Evolutionary conservation across 768 basidiomycete species (phyloP), one percentile per base, ranked within the genome.

Genomic region (Leccinellum luteum): DNA sequence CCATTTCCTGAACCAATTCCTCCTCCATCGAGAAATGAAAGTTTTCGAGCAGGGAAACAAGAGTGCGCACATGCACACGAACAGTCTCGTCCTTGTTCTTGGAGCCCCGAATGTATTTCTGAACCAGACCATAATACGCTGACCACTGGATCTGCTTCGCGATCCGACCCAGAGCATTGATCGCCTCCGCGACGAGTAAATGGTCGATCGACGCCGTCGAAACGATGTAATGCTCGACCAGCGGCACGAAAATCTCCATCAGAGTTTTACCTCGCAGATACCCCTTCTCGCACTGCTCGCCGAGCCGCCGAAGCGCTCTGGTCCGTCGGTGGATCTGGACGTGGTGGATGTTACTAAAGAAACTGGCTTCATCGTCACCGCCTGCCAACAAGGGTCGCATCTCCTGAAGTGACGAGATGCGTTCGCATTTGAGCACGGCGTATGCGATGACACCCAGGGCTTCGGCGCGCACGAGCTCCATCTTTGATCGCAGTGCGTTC

Each of bases 341-440:
- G 68, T 99, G 97, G 53, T 89, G 84, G 49, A 98, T 85, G 72
- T 99, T 99, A 78, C 87, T 88, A 82, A 99, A 98, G 76, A 98
- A 95, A 68, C 89, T 94, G 31, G 93, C 94, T 72, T 99, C 96
- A 50, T 90, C 87, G 67, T 98, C 94, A 1, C 92, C 95, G 17
- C 80, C 85, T 8, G 90, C 92, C 31, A 98, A 80, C 7, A 98
- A 74, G 12, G 85, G 79, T 23, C 76, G 83, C 85, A 98, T 86
- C 67, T 98, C 94, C 51, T 84, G 85, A 27, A 98, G 73, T 2
- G 81, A 71, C 0, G 75, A 66, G 30, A 94, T 75, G 19, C 78
- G 73, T 6, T 79, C 75, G 62, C 89, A 90, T 59, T 80, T 83
- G 34, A 78, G 75, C 6, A 95, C 85, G 1, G 89, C 86, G 62